A percentile compares a stretch with the other conserved stretches of the same genome.
phyloP scores from a whole-genome alignment of 2,329 filamentous ascomycete genomes.

The Hortaea werneckii region DNA sequence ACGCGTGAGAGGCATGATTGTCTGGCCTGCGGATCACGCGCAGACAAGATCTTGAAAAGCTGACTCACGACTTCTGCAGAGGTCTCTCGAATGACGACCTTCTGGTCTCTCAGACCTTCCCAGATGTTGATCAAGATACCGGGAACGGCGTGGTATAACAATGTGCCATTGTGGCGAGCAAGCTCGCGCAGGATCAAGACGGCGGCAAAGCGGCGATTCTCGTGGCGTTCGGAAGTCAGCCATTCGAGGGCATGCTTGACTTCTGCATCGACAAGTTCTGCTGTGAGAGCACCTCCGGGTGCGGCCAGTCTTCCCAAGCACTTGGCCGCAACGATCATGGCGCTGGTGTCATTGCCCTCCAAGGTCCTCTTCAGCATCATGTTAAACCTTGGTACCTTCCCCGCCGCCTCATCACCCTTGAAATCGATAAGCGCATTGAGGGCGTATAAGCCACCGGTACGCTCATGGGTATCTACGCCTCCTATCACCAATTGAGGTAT shows the following conservation, averaged over 20 bases:
- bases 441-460: constrained; percentile 83
- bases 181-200: constrained; percentile 85
- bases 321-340: constrained; percentile 81
- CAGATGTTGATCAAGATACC: constrained; percentile 93
- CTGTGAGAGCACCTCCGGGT: constrained; percentile 86
- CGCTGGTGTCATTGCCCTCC: constrained; percentile 79
- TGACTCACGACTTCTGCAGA: constrained; percentile 89
- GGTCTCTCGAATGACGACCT: constrained; percentile 83
- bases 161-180: constrained; percentile 81
- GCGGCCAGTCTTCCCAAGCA: constrained; percentile 84
- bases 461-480: constrained; percentile 76
- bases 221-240: constrained; percentile 88
- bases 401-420: constrained; percentile 83
- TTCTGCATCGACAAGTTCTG: constrained; percentile 91
- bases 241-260: constrained; percentile 94
- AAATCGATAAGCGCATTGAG: constrained; percentile 92
- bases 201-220: constrained; percentile 86
- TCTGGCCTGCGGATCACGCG: constrained; percentile 81
- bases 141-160: constrained; percentile 93
- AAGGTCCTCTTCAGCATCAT: constrained; percentile 81
- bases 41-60: constrained; percentile 90
- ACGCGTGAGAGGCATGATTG: constrained; percentile 83
- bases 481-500: constrained; percentile 70
- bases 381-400: constrained; percentile 90
- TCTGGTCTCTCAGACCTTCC: constrained; percentile 81